These are phyloP conservation scores for Plenodomus lindquistii DNA, from an alignment of 2,329 filamentous ascomycete genomes.

Conservation along the genomic window DNA sequence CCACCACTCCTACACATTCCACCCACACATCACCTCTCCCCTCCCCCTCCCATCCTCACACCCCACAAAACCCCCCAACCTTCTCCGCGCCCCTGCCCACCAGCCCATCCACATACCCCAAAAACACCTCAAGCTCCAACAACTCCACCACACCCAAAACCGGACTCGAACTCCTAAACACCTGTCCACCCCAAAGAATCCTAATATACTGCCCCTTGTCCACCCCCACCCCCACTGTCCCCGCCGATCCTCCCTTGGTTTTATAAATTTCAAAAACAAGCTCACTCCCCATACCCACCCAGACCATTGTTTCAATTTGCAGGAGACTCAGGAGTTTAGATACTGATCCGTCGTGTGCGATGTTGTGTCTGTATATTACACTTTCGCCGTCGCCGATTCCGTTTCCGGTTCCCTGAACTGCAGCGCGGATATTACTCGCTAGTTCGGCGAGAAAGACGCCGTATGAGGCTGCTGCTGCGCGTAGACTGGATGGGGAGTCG, in stretches of 20 bases:
- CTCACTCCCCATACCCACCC: slow-evolving; percentile 82
- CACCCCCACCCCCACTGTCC: neutral
- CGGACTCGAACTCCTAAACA: slow-evolving; percentile 70
- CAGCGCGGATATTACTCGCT: slow-evolving; percentile 63
- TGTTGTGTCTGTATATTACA: slow-evolving; percentile 70
- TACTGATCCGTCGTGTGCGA: slow-evolving; percentile 78
- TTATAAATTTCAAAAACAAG: slow-evolving; percentile 73
- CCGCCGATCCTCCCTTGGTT: no score
- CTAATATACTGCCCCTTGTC: slow-evolving; percentile 56
- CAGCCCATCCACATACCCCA: slow-evolving; percentile 73
- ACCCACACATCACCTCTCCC: no score
- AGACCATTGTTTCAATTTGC: slow-evolving; percentile 76
- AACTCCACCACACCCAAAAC: slow-evolving; percentile 71
- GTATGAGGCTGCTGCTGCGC: slow-evolving; percentile 63
- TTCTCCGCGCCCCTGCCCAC: slow-evolving; percentile 58
- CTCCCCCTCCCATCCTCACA: no score
- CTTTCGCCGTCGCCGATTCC: no score
- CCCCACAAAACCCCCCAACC: slow-evolving; percentile 30
- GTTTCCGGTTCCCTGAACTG: slow-evolving; percentile 16
- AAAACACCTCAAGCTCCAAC: slow-evolving; percentile 66
- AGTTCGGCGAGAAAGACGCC: slow-evolving; percentile 78
- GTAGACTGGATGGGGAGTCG: slow-evolving; percentile 64
- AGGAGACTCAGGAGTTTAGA: slow-evolving; percentile 69
- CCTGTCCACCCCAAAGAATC: slow-evolving; percentile 71
- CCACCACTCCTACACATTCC: no score